Conservation (phyloP, 2,329 filamentous ascomycete species). For the Alternaria solani region DNA sequence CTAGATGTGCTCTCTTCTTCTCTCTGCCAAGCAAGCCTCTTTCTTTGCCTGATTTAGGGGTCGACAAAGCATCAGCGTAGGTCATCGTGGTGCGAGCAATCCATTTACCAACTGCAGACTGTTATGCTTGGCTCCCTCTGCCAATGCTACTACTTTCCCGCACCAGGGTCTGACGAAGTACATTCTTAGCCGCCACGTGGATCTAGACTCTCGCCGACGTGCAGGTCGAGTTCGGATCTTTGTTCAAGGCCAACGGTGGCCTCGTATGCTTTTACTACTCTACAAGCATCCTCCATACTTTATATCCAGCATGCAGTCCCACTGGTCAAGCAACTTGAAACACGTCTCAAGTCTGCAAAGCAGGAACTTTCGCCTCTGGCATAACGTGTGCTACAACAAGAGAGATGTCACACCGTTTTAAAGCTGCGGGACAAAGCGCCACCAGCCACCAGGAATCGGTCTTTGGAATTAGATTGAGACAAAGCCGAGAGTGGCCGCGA, state of each 20-base stretch:
- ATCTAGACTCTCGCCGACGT: not conserved
- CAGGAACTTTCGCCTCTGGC: not conserved
- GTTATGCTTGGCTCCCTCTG: not conserved
- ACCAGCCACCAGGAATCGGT: not conserved
- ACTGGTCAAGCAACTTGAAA: not conserved
- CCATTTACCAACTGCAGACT: not conserved
- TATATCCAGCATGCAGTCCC: not conserved
- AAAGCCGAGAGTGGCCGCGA: not conserved
- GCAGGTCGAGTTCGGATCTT: not conserved
- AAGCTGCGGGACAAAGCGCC: not conserved
- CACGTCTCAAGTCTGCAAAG: not conserved
- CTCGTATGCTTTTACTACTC: constrained; percentile 11
- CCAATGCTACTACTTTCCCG: not conserved
- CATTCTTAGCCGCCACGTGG: not conserved
- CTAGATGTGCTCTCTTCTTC: not conserved
- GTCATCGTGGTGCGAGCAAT: not conserved
- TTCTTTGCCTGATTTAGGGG: not conserved
- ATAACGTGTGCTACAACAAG: constrained; percentile 26
- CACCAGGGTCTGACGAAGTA: too few relatives aligned
- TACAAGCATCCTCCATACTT: not conserved
- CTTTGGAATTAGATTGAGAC: not conserved
- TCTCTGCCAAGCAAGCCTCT: not conserved
- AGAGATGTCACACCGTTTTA: not conserved
- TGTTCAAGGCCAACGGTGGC: not conserved
- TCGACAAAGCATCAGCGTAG: not conserved